Base-by-base conservation (phyloP, 2,329 filamentous ascomycete genomes). In the Rhynchosporium graminicola region DNA sequence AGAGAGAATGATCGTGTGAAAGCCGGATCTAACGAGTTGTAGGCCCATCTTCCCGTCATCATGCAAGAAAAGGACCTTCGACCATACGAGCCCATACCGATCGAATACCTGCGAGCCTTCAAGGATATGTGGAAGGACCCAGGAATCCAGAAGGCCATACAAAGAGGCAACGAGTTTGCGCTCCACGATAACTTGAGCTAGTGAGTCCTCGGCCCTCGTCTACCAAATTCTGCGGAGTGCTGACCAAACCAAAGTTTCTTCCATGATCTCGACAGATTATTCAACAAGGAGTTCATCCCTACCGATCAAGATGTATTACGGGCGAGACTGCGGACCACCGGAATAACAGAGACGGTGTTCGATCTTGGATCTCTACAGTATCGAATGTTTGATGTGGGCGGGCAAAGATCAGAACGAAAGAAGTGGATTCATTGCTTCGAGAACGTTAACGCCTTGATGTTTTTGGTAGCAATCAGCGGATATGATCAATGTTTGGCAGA, bases 401-500 rank as follows among this genome's bases (percentile, higher is more conserved):
- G 88, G 66, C 88, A 91, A 72, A 79, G 88, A 69, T 90, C 87
- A 10, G 88, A 91, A 76, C 84, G 88, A 65, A 91, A 90, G 80
- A 91, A 91, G 76, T 91, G 88, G 88, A 90, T 91, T 62, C 88
- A 91, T 72, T 89, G 88, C 70, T 91, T 91, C 70, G 88, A 91
- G 73, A 89, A 89, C 66, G 88, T 91, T 31, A 92, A 95, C 73
- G 93, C 91, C 69, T 82, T 98, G 59, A 81, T 98, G 46, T 98
- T 98, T 78, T 84, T 98, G 69, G 94, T 97, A 58, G 93, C 94
- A 54, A 93, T 98, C 70, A 97, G 92, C 67, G 94, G 94, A 63
- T 98, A 97, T 76, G 94, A 98, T 74, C 95, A 98, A 76, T 96
- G 93, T 72, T 80, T 98, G 55, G 92, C 97, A 3, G 94, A 98